Conservation (phyloP, 441 rosid genomes). For the Gossypium schwendimanii region DNA sequence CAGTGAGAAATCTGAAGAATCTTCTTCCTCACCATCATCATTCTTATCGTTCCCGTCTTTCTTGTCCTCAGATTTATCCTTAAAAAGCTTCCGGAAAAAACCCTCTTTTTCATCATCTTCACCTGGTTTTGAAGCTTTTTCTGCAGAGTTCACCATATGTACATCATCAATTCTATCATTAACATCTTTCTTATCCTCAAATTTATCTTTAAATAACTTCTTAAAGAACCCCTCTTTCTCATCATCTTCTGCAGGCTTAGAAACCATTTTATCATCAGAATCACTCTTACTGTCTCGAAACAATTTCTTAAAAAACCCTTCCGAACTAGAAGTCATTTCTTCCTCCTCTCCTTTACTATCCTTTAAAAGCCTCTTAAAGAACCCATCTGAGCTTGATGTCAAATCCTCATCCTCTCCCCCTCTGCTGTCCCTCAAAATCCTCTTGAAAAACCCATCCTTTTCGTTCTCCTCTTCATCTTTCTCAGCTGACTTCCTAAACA, state of each 20-base stretch:
- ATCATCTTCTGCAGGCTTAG: conserved; percentile 69
- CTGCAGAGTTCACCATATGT: conserved; percentile 33
- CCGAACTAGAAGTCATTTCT: conserved; percentile 67
- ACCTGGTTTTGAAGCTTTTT: conserved; percentile 58
- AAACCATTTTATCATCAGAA: conserved; percentile 24
- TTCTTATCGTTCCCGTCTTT: conserved; percentile 67
- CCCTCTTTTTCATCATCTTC: conserved; percentile 91
- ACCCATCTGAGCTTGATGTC: conserved; percentile 66
- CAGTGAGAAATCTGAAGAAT: conserved; percentile 75
- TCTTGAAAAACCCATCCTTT: conserved; percentile 86
- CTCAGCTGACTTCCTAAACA: conserved; percentile 88
- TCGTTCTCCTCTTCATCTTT: conserved; percentile 86
- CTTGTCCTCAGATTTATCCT: conserved; percentile 79
- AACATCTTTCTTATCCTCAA: conserved; percentile 68
- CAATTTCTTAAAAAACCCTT: conserved; percentile 67
- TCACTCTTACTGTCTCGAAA: conserved; percentile 52
- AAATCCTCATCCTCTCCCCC: conserved; percentile 76
- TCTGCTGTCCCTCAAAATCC: conserved; percentile 61
- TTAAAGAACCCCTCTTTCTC: conserved; percentile 81
- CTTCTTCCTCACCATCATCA: conserved; percentile 66
- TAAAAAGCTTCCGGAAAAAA: conserved; percentile 66
- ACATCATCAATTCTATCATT: conserved; percentile 35
- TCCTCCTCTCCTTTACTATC: conserved; percentile 68
- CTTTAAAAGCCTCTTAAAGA: conserved; percentile 80
- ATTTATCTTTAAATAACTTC: conserved; percentile 73